Evolutionary conservation across 108 stramenopile species (phyloP), one percentile per base, ranked within the genome.

Genomic region (Nitzschia sp.): DNA sequence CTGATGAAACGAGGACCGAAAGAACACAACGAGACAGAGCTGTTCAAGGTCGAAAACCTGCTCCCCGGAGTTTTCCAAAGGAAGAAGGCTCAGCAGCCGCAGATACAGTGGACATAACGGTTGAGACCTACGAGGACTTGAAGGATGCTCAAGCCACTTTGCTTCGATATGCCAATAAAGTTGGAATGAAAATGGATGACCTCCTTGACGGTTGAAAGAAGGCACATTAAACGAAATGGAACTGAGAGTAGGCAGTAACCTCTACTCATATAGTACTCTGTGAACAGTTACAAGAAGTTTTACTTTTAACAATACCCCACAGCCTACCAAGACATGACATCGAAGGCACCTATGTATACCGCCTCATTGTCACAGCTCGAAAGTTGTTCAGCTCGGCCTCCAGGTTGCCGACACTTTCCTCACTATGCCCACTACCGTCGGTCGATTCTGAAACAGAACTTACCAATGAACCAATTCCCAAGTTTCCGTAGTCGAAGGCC

Each of bases 401-500:
- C n/a, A 40, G 10, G 29, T 65, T 40, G 51, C 39, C 34, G n/a
- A 29, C 51, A 21, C 62, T 72, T 42, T 50, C 71, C 7, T 51
- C 46, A 48, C n/a, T 17, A 40, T 44, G 46, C 12, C 46, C 58
- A 14, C 62, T 42, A 17, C 64, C 72, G 51, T 73, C 72, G 0
- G 72, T 73, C 8, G 72, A 65, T 29, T 73, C 72, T n/a, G 72
- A 73, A 29, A 73, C 51, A 39, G 72, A 73, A 59, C 64, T 65
- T 0, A 73, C 34, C 22, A 73, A 26, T 2, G 63, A 65, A n/a
- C 12, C 41, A 20, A 73, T 38, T 39, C 41, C 63, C 21, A 73
- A 41, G 2, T 42, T 41, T 48, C 56, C 52, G 0, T 41, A 51
- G 10, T 59, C 44, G 61, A 20, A 29, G 0, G 72, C 43, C 12